These are phyloP conservation scores for Suillus lakei DNA, from an alignment of 768 basidiomycete species.

Conservation along the genomic window DNA sequence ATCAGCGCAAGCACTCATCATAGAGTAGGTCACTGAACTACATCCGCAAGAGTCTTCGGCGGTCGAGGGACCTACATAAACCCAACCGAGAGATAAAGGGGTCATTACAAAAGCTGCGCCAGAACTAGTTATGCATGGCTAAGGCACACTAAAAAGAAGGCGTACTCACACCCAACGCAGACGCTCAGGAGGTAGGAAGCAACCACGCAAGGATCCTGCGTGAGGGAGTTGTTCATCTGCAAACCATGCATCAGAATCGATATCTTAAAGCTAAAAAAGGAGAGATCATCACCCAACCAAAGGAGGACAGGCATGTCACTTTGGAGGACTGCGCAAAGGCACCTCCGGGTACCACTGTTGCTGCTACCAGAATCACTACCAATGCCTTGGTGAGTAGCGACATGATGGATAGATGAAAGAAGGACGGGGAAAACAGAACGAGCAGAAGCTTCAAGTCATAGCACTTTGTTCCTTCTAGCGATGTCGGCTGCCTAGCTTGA, in stretches of 20 bases:
- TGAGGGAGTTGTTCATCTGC: conserved; percentile 46
- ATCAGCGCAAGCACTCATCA: conserved; percentile 59
- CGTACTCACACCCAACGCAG: conserved; percentile 52
- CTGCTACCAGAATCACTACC: conserved; percentile 20
- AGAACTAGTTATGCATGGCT: conserved; percentile 1
- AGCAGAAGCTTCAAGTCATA: not conserved
- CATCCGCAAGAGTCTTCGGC: conserved; percentile 57
- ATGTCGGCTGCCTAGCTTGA: not conserved
- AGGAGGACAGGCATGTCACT: conserved; percentile 25
- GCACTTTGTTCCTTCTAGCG: conserved; percentile 15
- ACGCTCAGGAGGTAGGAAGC: conserved; percentile 46
- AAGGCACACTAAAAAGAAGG: conserved; percentile 18
- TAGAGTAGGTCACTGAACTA: conserved; percentile 58
- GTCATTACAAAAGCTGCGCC: conserved; percentile 42
- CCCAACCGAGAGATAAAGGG: conserved; percentile 37
- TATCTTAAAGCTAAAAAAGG: not conserved
- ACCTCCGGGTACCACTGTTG: conserved; percentile 22
- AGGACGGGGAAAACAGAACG: not conserved
- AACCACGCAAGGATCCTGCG: conserved; percentile 51
- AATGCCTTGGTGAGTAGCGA: conserved; percentile 7
- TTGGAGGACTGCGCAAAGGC: conserved; percentile 28
- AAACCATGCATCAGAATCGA: not conserved
- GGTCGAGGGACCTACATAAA: conserved; percentile 40
- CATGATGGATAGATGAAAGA: conserved; percentile 15
- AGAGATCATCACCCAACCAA: conserved; percentile 34